Evolutionary conservation across 495 filamentous ascomycete genomes (phyloP), one percentile per base, ranked within the genome.

Genomic region (Aspergillus leporis): DNA sequence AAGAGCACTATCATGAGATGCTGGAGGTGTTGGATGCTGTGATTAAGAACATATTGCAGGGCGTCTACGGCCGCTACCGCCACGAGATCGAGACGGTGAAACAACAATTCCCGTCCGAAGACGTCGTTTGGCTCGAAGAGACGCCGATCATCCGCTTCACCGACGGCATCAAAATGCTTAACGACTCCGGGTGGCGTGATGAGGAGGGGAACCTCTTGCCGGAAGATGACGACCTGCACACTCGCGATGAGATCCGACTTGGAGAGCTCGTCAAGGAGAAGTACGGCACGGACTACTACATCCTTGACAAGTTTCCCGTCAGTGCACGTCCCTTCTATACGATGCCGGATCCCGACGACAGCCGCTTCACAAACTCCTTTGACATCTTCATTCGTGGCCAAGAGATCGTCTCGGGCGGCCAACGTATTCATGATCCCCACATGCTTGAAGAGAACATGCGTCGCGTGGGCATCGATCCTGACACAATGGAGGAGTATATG

Each of bases 341-440:
- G n/a, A 93, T 96, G 83, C 90, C 90, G 0, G 92, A 97, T 55
- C 82, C 90, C 3, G 74, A 86, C 10, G 85, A 96, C 63, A 74
- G 83, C 8, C 79, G 78, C 3, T 81, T 82, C 66, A 96, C 92
- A 43, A 97, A 96, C 73, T 95, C 93, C 0, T 97, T 97, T 61
- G 92, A 97, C 71, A 93, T 97, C 66, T 97, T 97, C 75, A 81
- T 97, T 53, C 90, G 93, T 12, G 93, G 93, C 5, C 93, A 97
- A 68, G 93, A 97, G 70, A 96, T 97, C 61, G 85, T 93, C 5
- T 90, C 88, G 1, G 92, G 93, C 52, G 93, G 92, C 9, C 92
- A 97, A 70, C 90, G 93, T 83, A 90, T 97, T 60, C 90, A 97
- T 70, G 86, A 92, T 55, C 81, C 91, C 0, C 72, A 80, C 23